Conservation (phyloP, 108 stramenopile genomes). For the Phaeodactylum tricornutum region DNA sequence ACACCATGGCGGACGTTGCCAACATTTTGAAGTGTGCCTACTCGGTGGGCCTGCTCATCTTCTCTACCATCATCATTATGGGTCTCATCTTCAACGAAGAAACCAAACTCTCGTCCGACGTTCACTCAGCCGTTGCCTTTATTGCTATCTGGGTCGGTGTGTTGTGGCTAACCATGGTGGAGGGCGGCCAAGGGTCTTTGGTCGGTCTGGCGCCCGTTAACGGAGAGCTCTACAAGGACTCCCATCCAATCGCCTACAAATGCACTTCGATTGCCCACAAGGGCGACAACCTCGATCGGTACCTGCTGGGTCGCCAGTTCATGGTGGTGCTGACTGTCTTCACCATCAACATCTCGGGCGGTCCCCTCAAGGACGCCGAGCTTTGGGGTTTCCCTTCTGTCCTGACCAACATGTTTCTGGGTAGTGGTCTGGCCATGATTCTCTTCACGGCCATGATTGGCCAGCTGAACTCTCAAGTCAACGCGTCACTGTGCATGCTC, state of each 20-base stretch:
- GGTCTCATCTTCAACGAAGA: conserved; percentile 24
- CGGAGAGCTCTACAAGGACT: conserved; percentile 57
- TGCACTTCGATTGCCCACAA: conserved; percentile 42
- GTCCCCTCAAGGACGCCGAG: conserved; percentile 42
- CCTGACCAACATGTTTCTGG: conserved; percentile 57
- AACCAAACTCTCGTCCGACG: conserved; percentile 13
- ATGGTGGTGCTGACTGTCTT: conserved; percentile 75
- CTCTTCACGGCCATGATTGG: conserved; percentile 59
- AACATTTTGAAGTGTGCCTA: conserved; percentile 4
- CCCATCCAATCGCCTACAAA: conserved; percentile 55
- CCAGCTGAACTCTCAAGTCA: conserved; percentile 76
- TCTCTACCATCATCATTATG: conserved; percentile 22
- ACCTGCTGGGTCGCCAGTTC: conserved; percentile 83
- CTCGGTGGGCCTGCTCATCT: conserved; percentile 8
- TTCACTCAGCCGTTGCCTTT: conserved; percentile 40
- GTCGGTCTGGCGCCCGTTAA: conserved; percentile 68
- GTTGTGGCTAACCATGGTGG: conserved; percentile 64
- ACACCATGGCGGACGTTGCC: not conserved
- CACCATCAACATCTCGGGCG: conserved; percentile 52
- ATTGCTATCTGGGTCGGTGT: conserved; percentile 41
- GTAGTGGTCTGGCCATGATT: conserved; percentile 67
- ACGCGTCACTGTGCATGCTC: conserved; percentile 71
- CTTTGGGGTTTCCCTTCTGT: conserved; percentile 43
- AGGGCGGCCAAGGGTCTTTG: conserved; percentile 67
- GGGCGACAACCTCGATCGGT: conserved; percentile 82